Evolutionary conservation across 495 filamentous ascomycete genomes (phyloP).

Genomic region (Bacidia rubella): DNA sequence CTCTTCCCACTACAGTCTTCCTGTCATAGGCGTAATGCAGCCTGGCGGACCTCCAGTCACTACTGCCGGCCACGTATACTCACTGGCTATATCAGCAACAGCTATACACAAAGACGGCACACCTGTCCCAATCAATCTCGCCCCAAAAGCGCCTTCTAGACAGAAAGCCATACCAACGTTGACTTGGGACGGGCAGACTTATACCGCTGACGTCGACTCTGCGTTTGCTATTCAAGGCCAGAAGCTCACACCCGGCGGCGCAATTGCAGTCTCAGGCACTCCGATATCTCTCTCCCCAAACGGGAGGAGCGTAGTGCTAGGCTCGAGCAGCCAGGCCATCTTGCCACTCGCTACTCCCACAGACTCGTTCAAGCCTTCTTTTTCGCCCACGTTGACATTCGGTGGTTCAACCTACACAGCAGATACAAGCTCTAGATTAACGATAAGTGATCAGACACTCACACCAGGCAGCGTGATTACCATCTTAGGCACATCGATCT

Average conservation of each 20-base stretch:
- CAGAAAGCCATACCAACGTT: not conserved
- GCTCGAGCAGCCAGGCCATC: not conserved
- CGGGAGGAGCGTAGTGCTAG: not conserved
- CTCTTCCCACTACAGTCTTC: not conserved
- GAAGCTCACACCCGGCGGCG: not conserved
- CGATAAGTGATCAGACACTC: no score
- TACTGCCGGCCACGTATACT: not conserved
- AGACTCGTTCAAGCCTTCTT: no score
- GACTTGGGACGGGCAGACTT: not conserved
- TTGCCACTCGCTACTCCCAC: not conserved
- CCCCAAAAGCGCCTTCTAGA: not conserved
- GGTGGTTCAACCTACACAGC: no score
- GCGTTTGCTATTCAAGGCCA: not conserved
- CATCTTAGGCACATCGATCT: no score
- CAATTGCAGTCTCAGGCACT: not conserved
- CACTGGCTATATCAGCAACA: not conserved
- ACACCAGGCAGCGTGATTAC: no score
- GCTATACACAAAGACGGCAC: not conserved
- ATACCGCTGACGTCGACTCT: not conserved
- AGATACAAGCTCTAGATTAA: no score
- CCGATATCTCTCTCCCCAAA: not conserved
- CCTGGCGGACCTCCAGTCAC: not conserved
- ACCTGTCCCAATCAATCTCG: not conserved
- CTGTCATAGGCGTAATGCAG: not conserved
- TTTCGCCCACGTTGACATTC: no score